Evolutionary conservation across 106 monocot genomes (phyloP), one percentile per base, ranked within the genome.

Genomic region (Dendrobium nobile): DNA sequence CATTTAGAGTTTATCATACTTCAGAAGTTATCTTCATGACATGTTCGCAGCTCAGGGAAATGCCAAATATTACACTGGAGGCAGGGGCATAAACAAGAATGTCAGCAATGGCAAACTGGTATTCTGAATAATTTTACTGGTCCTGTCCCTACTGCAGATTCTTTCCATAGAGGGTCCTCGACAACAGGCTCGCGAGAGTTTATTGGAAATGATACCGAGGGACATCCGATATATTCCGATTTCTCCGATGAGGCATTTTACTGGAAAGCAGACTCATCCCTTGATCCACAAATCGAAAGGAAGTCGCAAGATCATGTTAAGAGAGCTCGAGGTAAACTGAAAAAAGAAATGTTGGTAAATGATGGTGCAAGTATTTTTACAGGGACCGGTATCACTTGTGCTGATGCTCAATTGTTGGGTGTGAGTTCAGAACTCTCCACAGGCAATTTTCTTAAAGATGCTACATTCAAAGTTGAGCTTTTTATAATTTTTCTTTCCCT

Each of bases 31-130:
- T 77, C 45, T 44, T 64, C 20, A 31, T 82, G 13, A n/a, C 58
- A 11, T 82, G 80, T 81, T 85, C 56, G 43, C 91, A 95, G 95
- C 79, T 95, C 95, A 47, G 95, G 95, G 44, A 98, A 92, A 80
- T 98, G 98, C 75, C 98, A 98, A 89, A 98, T 98, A 91, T 82
- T 98, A 77, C 98, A 98, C 83, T 98, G 98, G 98, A 95, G 98
- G 82, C 92, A 85, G 73, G 95, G 86, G 45, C 98, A 98, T 77
- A 98, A 90, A 76, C 78, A 91, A 84, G 90, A 91, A 83, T 98
- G 98, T 40, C 95, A 85, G 70, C 82, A 89, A 47, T 88, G 80
- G 86, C 77, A 85, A 65, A 80, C 58, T 81, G 80, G 27, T 13
- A 55, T 26, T n/a, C 31, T 54, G 54, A 85, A 79, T 83, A 70